Base-by-base conservation (phyloP, 805 yeast species). In the Yarrowia phangngaensis region DNA sequence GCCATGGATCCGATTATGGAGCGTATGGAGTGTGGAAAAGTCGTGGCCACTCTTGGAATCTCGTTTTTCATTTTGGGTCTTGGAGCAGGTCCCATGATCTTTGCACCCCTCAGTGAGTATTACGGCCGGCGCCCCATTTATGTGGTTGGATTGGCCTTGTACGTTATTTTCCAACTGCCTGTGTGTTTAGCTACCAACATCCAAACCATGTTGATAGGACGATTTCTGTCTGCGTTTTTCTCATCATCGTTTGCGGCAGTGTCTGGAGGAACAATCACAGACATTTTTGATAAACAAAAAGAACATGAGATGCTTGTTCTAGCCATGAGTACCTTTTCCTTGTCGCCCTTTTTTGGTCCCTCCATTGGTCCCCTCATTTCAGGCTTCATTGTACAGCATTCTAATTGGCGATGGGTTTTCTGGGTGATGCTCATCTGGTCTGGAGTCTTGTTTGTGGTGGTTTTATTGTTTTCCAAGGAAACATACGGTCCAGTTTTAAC, bases 231-330 rank as follows among this genome's bases (percentile, higher is more conserved):
- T 1, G 88, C 88, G 3, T 61, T 74, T 14, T 76, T 79, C 47
- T 84, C 83, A 6, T 74, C 81, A 48, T 80, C 84, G 0, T 82
- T 86, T 3, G 65, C 81, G 28, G 78, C 80, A 36, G 80, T 80
- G 8, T 84, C 84, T 16, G 84, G 84, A 2, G 87, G 86, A 14
- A 74, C 78, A 8, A 64, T 82, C 35, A 78, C 83, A 17, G 88
- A 82, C 58, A 58, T 81, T 53, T 81, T 71, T 58, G 69, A 68
- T 48, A 75, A 73, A 53, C 61, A 68, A 35, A 40, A 27, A 19
- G 34, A 40, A n/a, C 23, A 28, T 20, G 70, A 73, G 20, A 69
- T 86, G 45, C 76, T 74, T 46, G 59, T 66, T 28, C 15, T 40
- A 20, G 82, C 83, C 1, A 66, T 80, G 69, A 76, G 81, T 1